A percentile compares a stretch with the other conserved stretches of the same genome.
Evolutionary conservation across 1,284 basidiomycete species (phyloP).

Genomic region (Wallemia ichthyophaga): DNA sequence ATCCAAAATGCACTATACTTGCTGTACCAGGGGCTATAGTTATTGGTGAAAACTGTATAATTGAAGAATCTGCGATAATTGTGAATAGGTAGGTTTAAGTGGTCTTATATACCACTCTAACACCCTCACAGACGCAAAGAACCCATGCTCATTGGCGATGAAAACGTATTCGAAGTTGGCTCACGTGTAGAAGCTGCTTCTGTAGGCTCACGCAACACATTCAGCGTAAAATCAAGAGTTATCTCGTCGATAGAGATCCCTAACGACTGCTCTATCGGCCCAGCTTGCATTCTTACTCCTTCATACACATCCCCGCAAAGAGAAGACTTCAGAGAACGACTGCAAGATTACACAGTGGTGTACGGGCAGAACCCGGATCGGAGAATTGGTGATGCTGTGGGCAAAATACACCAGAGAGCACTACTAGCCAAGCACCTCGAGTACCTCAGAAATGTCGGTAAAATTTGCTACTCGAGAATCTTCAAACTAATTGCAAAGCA

Average conservation of each 20-base stretch:
- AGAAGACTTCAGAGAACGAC: conserved; percentile 27
- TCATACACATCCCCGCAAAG: conserved; percentile 13
- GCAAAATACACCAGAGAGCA: conserved; percentile 50
- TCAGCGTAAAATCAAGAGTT: conserved; percentile 46
- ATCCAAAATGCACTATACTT: conserved; percentile 70
- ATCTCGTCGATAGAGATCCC: conserved; percentile 46
- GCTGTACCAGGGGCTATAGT: conserved; percentile 60
- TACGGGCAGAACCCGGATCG: conserved; percentile 44
- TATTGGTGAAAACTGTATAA: conserved; percentile 58
- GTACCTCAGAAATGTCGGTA: conserved; percentile 48
- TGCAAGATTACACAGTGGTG: conserved; percentile 60
- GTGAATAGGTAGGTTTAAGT: conserved; percentile 33
- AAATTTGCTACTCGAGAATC: not conserved
- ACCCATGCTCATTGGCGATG: conserved; percentile 67
- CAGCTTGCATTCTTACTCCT: conserved; percentile 23
- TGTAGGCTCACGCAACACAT: conserved; percentile 54
- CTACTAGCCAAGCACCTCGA: conserved; percentile 61
- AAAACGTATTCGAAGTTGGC: conserved; percentile 75
- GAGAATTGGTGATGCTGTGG: conserved; percentile 55
- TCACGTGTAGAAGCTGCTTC: conserved; percentile 58
- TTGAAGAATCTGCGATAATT: conserved; percentile 67
- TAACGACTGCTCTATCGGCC: conserved; percentile 50
- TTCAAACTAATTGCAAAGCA: not conserved
- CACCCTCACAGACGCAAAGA: conserved; percentile 28
- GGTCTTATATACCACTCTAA: conserved; percentile 3